phyloP scores from a whole-genome alignment of 257 asterid genomes.

The Verbascum thapsus region DNA sequence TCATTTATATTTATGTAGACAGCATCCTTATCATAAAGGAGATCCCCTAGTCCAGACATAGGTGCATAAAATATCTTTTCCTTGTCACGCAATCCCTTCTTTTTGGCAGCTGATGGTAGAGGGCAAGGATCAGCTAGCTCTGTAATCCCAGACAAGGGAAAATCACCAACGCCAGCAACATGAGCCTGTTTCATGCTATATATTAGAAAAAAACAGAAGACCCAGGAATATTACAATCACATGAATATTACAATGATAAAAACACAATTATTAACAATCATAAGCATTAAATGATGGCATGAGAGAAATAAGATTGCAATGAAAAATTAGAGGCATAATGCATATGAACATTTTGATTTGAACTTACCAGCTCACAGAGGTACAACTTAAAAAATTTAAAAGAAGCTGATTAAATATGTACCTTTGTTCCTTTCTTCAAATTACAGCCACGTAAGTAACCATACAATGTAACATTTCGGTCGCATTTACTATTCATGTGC shows the following conservation, averaged over 20 bases:
- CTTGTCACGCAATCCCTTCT: conserved; percentile 95
- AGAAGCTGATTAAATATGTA: conserved; percentile 30
- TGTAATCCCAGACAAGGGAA: conserved; percentile 60
- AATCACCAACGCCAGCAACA: conserved; percentile 99
- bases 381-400: neutral
- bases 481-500: conserved; percentile 70
- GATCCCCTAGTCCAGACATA: conserved; percentile 97
- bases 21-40: conserved; percentile 96
- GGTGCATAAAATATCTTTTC: conserved; percentile 98
- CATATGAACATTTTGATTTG: neutral
- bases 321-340: conserved; percentile 6
- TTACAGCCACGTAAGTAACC: conserved; percentile 98
- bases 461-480: conserved; percentile 77
- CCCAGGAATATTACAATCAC: neutral
- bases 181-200: conserved; percentile 59
- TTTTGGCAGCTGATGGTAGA: conserved; percentile 94
- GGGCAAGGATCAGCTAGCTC: conserved; percentile 94
- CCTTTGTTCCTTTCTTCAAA: conserved; percentile 89
- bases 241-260: neutral
- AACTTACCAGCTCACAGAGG: conserved; percentile 11
- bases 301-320: conserved; percentile 15
- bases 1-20: conserved; percentile 91
- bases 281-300: neutral
- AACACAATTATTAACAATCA: neutral
- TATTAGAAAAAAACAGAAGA: conserved; percentile 15